Conservation (phyloP, 148 eudicot genomes). For the Persicaria tinctoria region DNA sequence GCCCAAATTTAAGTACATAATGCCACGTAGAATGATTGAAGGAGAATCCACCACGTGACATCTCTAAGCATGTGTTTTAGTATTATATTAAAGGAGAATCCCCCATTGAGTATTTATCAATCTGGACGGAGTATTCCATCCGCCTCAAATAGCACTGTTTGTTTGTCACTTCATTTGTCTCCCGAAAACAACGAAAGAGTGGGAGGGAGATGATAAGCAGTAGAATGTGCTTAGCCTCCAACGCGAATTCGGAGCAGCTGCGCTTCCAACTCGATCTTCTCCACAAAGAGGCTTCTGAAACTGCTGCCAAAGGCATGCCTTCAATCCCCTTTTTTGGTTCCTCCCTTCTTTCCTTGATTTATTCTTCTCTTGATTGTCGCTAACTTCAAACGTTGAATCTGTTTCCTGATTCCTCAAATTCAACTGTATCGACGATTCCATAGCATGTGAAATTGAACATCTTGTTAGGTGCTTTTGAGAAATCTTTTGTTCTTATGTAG, state of each 20-base stretch:
- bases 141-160: no score
- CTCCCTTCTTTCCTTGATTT: background rate
- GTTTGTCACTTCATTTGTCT: no score
- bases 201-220: constrained; percentile 14
- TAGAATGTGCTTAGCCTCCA: constrained; percentile 18
- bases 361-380: background rate
- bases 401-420: background rate
- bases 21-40: no score
- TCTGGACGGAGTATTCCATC: no score
- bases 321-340: background rate
- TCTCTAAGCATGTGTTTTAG: no score
- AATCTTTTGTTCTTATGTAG: background rate
- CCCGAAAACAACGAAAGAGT: background rate
- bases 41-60: no score
- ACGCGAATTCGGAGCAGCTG: constrained; percentile 20
- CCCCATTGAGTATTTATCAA: no score
- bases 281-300: constrained; percentile 32
- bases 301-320: constrained; percentile 40
- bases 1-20: no score
- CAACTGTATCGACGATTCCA: background rate
- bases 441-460: background rate
- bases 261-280: constrained; percentile 47
- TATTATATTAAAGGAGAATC: no score
- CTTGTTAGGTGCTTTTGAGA: background rate
- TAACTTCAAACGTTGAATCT: background rate